Conservation (phyloP, 768 basidiomycete genomes). For the Lentinula lateritia region DNA sequence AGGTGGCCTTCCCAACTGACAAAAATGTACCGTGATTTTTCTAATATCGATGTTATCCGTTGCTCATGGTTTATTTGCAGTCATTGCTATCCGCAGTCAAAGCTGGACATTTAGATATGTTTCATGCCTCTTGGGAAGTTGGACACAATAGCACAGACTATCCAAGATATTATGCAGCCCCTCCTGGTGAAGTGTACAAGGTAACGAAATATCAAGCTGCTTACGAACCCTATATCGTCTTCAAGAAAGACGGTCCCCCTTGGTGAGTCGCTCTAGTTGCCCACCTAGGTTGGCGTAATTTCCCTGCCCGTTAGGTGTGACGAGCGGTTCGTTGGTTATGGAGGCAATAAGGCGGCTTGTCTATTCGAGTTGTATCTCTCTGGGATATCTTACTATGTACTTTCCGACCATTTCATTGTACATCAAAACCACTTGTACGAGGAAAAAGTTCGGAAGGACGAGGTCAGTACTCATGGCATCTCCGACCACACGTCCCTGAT, state of each 20-base stretch:
- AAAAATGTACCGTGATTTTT: conserved; percentile 47
- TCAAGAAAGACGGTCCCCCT: conserved; percentile 68
- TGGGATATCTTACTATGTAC: conserved; percentile 78
- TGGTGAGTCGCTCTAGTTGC: conserved; percentile 39
- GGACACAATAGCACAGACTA: conserved; percentile 86
- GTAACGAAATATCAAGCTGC: conserved; percentile 74
- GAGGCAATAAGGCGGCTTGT: conserved; percentile 90
- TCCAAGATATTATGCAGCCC: conserved; percentile 52
- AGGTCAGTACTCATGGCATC: conserved; percentile 35
- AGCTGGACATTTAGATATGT: conserved; percentile 58
- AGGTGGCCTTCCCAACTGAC: conserved; percentile 54
- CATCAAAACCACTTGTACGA: conserved; percentile 85
- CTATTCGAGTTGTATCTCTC: conserved; percentile 88
- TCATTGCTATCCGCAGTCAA: conserved; percentile 55
- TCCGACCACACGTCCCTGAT: background rate
- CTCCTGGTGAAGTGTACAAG: conserved; percentile 65
- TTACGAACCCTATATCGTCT: conserved; percentile 87
- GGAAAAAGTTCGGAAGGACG: conserved; percentile 63
- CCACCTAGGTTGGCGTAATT: background rate
- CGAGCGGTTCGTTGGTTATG: conserved; percentile 87
- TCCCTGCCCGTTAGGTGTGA: conserved; percentile 63
- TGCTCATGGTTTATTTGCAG: conserved; percentile 21
- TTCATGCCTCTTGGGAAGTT: conserved; percentile 71
- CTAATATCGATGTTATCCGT: background rate
- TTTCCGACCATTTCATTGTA: conserved; percentile 83